phyloP scores from a whole-genome alignment of 2,329 filamentous ascomycete species.

The Exophiala lecanii-corni region DNA sequence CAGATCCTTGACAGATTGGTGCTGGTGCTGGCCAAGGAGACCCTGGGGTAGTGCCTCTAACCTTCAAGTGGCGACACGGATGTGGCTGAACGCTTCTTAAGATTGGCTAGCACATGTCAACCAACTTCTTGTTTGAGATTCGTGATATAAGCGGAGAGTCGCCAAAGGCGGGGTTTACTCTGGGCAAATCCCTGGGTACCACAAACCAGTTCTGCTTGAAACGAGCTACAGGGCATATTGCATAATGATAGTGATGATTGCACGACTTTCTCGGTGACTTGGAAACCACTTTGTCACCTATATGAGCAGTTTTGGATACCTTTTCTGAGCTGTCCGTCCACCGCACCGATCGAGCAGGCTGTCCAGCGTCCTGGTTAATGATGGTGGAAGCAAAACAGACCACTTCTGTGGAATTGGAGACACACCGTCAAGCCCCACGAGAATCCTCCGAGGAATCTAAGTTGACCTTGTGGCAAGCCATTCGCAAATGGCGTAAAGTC shows the following conservation, averaged over 20 bases:
- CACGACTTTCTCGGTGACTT: neutral
- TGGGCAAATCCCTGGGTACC: neutral
- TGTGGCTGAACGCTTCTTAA: neutral
- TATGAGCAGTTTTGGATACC: too few species aligned
- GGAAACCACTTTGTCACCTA: neutral
- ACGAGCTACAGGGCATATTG: too few species aligned
- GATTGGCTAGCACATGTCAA: neutral
- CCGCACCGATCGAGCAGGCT: too few species aligned
- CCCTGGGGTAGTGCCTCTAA: neutral
- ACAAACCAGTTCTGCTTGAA: too few species aligned
- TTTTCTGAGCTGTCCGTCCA: too few species aligned
- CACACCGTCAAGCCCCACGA: neutral
- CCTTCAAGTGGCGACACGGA: neutral
- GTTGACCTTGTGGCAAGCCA: conserved; percentile 12
- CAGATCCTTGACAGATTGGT: neutral
- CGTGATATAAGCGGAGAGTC: neutral
- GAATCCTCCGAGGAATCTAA: neutral
- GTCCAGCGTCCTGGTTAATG: neutral
- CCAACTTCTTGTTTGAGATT: neutral
- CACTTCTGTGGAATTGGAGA: neutral
- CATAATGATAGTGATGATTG: neutral
- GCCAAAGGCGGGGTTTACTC: neutral
- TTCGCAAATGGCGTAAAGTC: conserved; percentile 19
- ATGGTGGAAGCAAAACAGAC: neutral
- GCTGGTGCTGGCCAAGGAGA: neutral